Conservation (phyloP, 768 basidiomycete genomes). For the Mycena sanguinolenta region DNA sequence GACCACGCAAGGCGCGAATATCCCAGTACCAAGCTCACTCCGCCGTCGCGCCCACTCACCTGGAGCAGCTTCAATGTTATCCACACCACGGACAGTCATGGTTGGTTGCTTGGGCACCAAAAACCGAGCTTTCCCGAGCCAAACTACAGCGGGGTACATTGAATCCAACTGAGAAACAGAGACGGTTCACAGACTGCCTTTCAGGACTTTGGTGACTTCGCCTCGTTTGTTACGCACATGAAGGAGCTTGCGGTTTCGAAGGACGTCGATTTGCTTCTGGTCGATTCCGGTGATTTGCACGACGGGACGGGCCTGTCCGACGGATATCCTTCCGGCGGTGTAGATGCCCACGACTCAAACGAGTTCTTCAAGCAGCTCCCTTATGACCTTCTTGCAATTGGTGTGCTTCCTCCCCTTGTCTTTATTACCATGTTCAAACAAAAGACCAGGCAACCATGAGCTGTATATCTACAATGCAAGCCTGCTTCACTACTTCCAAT, state of each 20-base stretch:
- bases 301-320: slow-evolving; percentile 86
- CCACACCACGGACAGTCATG: slow-evolving; percentile 78
- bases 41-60: slow-evolving; percentile 66
- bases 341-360: slow-evolving; percentile 69
- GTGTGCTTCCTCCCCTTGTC: not conserved
- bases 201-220: slow-evolving; percentile 80
- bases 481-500: not conserved
- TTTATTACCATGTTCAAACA: not conserved
- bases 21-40: slow-evolving; percentile 57
- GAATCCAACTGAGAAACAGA: no score
- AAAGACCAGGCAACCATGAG: slow-evolving; percentile 68
- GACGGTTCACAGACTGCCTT: no score
- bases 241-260: slow-evolving; percentile 77
- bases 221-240: slow-evolving; percentile 89
- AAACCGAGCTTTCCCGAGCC: slow-evolving; percentile 80
- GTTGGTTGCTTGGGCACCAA: slow-evolving; percentile 89
- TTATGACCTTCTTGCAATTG: slow-evolving; percentile 87
- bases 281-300: slow-evolving; percentile 86
- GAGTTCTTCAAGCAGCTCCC: slow-evolving; percentile 63
- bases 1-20: slow-evolving; percentile 49
- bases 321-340: slow-evolving; percentile 76
- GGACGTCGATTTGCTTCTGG: slow-evolving; percentile 85
- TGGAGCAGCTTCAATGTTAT: slow-evolving; percentile 83
- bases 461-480: slow-evolving; percentile 34
- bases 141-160: slow-evolving; percentile 67